Conservation (phyloP, 2,329 filamentous ascomycete genomes). For the Neofusicoccum sp. region DNA sequence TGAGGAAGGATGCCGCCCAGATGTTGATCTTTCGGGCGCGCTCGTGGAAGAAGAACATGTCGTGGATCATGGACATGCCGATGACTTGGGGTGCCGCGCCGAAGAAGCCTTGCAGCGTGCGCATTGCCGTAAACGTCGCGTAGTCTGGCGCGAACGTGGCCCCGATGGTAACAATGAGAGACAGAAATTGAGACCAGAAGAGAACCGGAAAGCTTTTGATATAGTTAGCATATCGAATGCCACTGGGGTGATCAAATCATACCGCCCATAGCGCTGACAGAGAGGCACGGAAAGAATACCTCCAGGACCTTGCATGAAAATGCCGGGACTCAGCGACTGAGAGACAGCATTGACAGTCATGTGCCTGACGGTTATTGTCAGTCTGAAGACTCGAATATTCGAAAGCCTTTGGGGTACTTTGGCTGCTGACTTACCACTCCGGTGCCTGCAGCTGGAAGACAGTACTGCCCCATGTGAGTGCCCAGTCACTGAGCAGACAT, state of each 20-base stretch:
- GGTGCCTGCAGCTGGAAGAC: constrained; percentile 20
- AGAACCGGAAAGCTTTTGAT: constrained; percentile 27
- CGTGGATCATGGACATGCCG: constrained; percentile 32
- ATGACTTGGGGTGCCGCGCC: constrained; percentile 28
- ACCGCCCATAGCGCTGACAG: constrained; percentile 43
- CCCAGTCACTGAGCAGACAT: constrained; percentile 25
- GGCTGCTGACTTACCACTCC: constrained; percentile 8
- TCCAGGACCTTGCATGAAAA: constrained; percentile 23
- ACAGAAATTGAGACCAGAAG: constrained; percentile 29
- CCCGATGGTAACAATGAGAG: constrained; percentile 23
- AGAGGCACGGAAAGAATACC: constrained; percentile 28
- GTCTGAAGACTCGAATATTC: not conserved
- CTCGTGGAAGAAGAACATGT: constrained; percentile 41
- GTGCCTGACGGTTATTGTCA: constrained; percentile 27
- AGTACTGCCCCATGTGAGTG: constrained; percentile 23
- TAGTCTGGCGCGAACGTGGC: constrained; percentile 23
- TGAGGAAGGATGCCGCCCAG: constrained; percentile 21
- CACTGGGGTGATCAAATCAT: not conserved
- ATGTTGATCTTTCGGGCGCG: constrained; percentile 34
- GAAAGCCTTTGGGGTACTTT: not conserved
- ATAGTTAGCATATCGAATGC: not conserved
- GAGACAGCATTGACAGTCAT: constrained; percentile 34
- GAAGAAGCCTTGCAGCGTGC: constrained; percentile 29
- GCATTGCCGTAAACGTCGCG: constrained; percentile 26
- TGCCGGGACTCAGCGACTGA: constrained; percentile 38